Conservation (phyloP, 1,139 yeast species). For the Saccharomyces hybrid region DNA sequence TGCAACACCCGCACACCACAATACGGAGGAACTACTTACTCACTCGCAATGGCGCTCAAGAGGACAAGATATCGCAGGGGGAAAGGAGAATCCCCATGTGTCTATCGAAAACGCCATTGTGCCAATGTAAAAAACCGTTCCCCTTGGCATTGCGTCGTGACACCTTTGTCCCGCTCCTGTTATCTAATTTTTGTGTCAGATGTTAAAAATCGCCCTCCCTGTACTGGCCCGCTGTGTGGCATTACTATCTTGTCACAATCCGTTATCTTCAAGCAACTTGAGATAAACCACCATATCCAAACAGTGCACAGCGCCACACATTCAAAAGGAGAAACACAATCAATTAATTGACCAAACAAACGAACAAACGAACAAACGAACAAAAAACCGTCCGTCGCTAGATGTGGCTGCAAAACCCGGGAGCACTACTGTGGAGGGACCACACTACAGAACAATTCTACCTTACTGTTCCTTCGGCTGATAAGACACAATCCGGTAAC, state of each 20-base stretch:
- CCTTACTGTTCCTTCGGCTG: background rate
- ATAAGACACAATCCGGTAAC: background rate
- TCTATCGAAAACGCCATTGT: too few relatives aligned
- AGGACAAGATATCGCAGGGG: too few relatives aligned
- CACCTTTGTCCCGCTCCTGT: background rate
- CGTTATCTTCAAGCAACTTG: background rate
- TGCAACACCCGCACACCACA: background rate
- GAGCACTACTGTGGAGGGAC: background rate
- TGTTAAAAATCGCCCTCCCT: too few relatives aligned
- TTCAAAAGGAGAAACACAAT: too few relatives aligned
- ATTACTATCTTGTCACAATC: background rate
- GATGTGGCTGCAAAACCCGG: background rate
- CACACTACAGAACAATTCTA: background rate
- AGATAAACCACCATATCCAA: background rate
- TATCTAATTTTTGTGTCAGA: conserved; percentile 1
- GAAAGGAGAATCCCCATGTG: too few relatives aligned
- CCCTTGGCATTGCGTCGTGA: background rate
- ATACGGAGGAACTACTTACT: too few relatives aligned
- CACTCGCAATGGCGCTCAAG: too few relatives aligned
- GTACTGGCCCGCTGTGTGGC: too few relatives aligned
- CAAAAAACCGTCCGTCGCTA: background rate
- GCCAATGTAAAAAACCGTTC: background rate
- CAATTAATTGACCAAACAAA: too few relatives aligned
- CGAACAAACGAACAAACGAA: background rate
- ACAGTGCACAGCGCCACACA: background rate